Conservation (phyloP, 2,329 filamentous ascomycete genomes). For the Aspergillus quadricinctus region DNA sequence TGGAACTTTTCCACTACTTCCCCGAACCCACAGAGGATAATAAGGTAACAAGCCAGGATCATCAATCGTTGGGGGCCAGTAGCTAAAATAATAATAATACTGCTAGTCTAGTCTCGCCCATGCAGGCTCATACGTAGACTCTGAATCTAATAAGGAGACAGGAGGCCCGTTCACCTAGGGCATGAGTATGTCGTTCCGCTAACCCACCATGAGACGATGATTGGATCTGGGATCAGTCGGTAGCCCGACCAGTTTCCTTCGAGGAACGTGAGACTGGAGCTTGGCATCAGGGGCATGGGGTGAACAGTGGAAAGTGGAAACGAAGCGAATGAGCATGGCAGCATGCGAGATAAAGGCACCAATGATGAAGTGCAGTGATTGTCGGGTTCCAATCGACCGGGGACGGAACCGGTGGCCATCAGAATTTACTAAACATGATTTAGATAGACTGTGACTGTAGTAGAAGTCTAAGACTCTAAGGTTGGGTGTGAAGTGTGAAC, state of each 20-base stretch:
- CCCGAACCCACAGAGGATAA: neutral
- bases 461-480: neutral
- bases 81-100: neutral
- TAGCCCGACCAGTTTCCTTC: conserved; percentile 5
- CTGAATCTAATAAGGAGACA: conserved; percentile 4
- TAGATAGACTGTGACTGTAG: neutral
- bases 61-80: neutral
- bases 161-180: conserved; percentile 17
- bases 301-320: conserved; percentile 3
- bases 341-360: conserved; percentile 4
- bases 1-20: neutral
- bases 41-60: neutral
- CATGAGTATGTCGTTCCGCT: conserved; percentile 2
- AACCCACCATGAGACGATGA: conserved; percentile 5
- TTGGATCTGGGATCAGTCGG: conserved; percentile 9
- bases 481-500: neutral
- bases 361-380: neutral
- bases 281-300: conserved; percentile 12
- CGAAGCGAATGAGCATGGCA: conserved; percentile 2
- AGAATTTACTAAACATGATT: neutral
- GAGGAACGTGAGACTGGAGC: conserved; percentile 3
- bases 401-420: neutral
- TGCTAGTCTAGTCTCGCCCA: neutral
- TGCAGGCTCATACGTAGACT: neutral
- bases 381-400: conserved; percentile 10